Evolutionary conservation across 768 basidiomycete genomes (phyloP).

Genomic region (Boletellus sp.): DNA sequence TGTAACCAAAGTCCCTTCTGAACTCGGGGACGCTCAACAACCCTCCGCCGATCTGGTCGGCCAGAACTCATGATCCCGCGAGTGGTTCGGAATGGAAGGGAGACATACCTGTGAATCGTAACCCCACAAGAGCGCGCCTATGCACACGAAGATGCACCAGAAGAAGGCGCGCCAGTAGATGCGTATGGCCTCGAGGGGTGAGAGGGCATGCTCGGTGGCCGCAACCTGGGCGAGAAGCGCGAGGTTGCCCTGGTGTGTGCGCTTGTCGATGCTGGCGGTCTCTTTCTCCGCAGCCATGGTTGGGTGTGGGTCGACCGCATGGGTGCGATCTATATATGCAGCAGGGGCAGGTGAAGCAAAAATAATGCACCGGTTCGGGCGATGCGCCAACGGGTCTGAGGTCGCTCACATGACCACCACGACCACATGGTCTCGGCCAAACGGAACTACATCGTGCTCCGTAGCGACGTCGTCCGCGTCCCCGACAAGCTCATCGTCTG

Average conservation of each 20-base stretch:
- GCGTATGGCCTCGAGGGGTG: conserved; percentile 17
- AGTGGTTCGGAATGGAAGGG: not conserved
- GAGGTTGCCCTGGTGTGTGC: conserved; percentile 5
- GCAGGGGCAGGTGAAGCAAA: not conserved
- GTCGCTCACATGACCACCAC: no score
- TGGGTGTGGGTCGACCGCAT: not conserved
- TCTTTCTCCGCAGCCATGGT: conserved; percentile 16
- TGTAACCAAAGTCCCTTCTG: conserved; percentile 25
- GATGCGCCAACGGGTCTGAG: no score
- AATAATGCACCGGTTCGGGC: no score
- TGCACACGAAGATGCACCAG: conserved; percentile 26
- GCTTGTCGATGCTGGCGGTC: conserved; percentile 8
- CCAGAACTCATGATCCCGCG: not conserved
- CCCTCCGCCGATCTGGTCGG: conserved; percentile 18
- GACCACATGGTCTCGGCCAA: no score
- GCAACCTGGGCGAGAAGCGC: conserved; percentile 22
- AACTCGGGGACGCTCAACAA: conserved; percentile 22
- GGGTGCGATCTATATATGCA: not conserved
- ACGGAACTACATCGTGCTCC: no score
- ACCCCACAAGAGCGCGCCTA: conserved; percentile 24
- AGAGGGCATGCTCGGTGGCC: conserved; percentile 19
- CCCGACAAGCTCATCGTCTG: no score
- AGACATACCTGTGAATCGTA: conserved; percentile 23
- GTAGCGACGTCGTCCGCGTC: no score
- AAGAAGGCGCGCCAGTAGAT: conserved; percentile 23